Base-by-base conservation (phyloP, 495 filamentous ascomycete genomes). In the Annulohypoxylon moriforme region DNA sequence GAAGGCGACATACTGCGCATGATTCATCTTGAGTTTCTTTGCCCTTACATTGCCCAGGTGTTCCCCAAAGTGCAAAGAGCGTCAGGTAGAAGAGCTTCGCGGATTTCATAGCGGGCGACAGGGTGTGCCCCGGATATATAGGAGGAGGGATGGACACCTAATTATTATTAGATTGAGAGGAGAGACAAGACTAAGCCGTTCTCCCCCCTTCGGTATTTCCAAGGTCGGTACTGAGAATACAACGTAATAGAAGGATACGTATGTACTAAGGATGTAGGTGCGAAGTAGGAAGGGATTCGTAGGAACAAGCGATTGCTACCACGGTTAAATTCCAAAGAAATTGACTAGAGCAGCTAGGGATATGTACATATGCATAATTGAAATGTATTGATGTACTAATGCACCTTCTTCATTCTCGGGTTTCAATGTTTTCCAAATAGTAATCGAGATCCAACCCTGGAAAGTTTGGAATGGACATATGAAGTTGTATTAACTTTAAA, bases 71-170 rank as follows among this genome's bases (percentile, higher is more conserved):
- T 67, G 90, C 85, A 77, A 94, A 94, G 46, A 93, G 81, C 55
- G 92, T 91, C 71, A 94, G 82, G 80, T 90, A 94, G 79, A 94
- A 94, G 20, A 89, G 81, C 73, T 86, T 87, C 58, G 87, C 85
- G 46, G 90, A 83, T 73, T 85, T 90, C 91, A 93, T 94, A 60
- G 50, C 83, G 60, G 61, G 27, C 58, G 64, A 66, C n/a, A 65
- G 68, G 69, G 58, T 56, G 38, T 52, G n/a, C 14, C 49, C 49
- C 57, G 61, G 58, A 57, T 73, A 73, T 69, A 69, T 73, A 73
- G 46, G 60, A 47, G 47, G 46, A 47, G 56, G 60, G 58, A 68
- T 60, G 62, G 42, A 68, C 61, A 64, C 55, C 50, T 64, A 62
- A 71, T 76, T 62, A 68, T 72, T 62, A 65, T 59, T 75, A 59